Evolutionary conservation across 2,329 filamentous ascomycete species (phyloP).

Genomic region (Fusarium sulawesiense): DNA sequence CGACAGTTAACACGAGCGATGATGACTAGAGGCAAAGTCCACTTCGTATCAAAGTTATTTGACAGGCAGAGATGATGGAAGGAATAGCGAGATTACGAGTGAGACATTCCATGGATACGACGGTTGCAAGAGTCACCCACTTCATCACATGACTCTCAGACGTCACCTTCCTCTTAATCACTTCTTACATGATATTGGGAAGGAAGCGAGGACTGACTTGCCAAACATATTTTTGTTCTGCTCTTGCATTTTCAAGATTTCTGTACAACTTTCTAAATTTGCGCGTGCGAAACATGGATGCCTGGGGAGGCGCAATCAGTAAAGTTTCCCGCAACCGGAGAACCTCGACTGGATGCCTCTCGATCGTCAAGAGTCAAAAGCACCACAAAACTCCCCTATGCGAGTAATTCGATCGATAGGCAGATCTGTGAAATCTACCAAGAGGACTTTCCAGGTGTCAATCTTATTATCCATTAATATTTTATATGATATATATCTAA

Average conservation of each 20-base stretch:
- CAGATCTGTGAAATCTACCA: background rate
- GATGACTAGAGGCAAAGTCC: background rate
- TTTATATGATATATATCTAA: constrained; percentile 2
- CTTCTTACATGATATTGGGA: background rate
- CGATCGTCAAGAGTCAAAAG: background rate
- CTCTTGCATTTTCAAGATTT: background rate
- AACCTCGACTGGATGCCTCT: background rate
- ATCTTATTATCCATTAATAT: background rate
- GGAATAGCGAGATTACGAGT: background rate
- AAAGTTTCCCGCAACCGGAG: background rate
- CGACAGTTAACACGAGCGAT: background rate
- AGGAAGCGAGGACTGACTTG: constrained; percentile 2
- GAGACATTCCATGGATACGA: constrained; percentile 1
- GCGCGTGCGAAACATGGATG: background rate
- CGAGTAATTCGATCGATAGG: background rate
- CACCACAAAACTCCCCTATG: background rate
- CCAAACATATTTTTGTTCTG: background rate
- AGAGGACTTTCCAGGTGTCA: background rate
- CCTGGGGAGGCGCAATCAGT: background rate
- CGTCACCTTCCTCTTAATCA: constrained; percentile 7
- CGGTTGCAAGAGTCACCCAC: constrained; percentile 4
- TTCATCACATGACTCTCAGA: constrained; percentile 35
- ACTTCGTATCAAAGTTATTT: background rate
- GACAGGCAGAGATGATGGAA: background rate
- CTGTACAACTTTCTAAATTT: background rate